These are phyloP conservation scores for Blastobotrys chiropterorum DNA, from an alignment of 805 yeast genomes.

Conservation along the genomic window DNA sequence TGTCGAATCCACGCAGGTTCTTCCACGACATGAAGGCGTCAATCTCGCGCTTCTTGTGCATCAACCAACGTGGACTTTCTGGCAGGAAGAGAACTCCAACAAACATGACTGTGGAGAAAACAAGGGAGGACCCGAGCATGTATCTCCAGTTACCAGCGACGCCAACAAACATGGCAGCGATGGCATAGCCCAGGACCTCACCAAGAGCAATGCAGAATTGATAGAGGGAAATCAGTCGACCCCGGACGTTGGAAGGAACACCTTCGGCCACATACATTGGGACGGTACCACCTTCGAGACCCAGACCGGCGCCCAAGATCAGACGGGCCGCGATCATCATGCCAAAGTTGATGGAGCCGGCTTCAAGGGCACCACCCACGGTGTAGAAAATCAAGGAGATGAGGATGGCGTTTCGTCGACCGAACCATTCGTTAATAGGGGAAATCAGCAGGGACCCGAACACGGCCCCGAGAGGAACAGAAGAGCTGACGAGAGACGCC, in stretches of 20 bases:
- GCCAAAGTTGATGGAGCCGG: conserved; percentile 39
- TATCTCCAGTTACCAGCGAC: conserved; percentile 58
- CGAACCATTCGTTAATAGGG: conserved; percentile 49
- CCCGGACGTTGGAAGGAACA: conserved; percentile 52
- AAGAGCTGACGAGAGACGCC: conserved; percentile 47
- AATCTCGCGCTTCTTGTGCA: conserved; percentile 45
- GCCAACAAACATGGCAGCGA: conserved; percentile 54
- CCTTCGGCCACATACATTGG: conserved; percentile 58
- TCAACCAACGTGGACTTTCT: conserved; percentile 57
- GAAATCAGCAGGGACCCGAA: conserved; percentile 56
- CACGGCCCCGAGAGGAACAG: conserved; percentile 68
- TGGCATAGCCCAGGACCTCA: conserved; percentile 58
- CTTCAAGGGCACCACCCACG: conserved; percentile 54
- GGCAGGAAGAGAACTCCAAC: conserved; percentile 50
- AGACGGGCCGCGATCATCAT: conserved; percentile 58
- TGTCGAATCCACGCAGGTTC: conserved; percentile 44
- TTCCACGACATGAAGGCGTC: conserved; percentile 53
- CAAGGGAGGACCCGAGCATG: conserved; percentile 58
- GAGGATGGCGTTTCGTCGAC: conserved; percentile 50
- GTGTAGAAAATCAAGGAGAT: conserved; percentile 56
- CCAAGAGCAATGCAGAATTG: conserved; percentile 63
- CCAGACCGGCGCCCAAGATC: conserved; percentile 57
- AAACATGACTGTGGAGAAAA: conserved; percentile 48
- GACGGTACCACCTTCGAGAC: conserved; percentile 60
- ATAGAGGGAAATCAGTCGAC: conserved; percentile 54